phyloP scores from a whole-genome alignment of 1,284 basidiomycete species.

The Boletus holoroseus region DNA sequence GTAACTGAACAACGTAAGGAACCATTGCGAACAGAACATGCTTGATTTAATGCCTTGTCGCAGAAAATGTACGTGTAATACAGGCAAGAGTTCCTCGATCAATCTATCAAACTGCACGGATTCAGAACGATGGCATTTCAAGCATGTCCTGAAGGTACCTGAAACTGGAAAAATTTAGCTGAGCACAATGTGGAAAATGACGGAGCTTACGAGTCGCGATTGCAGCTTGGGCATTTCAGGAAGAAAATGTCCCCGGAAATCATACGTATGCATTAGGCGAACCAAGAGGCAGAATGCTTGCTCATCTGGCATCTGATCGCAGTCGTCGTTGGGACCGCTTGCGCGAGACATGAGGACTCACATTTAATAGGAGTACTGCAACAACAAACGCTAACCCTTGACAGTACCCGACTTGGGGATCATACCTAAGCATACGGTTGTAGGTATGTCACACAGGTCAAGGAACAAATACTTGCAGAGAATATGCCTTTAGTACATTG shows the following conservation, averaged over 20 bases:
- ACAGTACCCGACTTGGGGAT: constrained; percentile 94
- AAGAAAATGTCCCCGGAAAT: constrained; percentile 91
- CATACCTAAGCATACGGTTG: constrained; percentile 55
- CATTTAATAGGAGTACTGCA: constrained; percentile 88
- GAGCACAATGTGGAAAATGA: constrained; percentile 1
- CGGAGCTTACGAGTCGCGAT: constrained; percentile 66
- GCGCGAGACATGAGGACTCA: constrained; percentile 35
- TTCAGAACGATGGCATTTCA: constrained; percentile 8
- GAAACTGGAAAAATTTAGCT: constrained; percentile 37
- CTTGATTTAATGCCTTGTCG: constrained; percentile 92
- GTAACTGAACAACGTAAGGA: constrained; percentile 95
- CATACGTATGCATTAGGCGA: constrained; percentile 97
- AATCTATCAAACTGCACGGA: constrained; percentile 80
- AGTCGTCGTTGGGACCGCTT: constrained; percentile 7
- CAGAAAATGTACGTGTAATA: constrained; percentile 86
- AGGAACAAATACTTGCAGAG: constrained; percentile 50
- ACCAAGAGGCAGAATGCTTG: constrained; percentile 96
- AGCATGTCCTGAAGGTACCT: constrained; percentile 31
- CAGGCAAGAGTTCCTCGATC: constrained; percentile 86
- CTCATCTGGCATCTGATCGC: constrained; percentile 93
- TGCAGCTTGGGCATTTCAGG: constrained; percentile 98
- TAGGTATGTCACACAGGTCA: constrained; percentile 7
- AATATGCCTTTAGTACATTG: constrained; percentile 97
- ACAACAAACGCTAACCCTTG: constrained; percentile 96
- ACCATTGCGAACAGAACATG: constrained; percentile 98